A percentile compares a stretch with the other conserved stretches of the same genome.
These are phyloP conservation scores for Fibroporia radiculosa DNA, from an alignment of 768 basidiomycete genomes.

Conservation along the genomic window DNA sequence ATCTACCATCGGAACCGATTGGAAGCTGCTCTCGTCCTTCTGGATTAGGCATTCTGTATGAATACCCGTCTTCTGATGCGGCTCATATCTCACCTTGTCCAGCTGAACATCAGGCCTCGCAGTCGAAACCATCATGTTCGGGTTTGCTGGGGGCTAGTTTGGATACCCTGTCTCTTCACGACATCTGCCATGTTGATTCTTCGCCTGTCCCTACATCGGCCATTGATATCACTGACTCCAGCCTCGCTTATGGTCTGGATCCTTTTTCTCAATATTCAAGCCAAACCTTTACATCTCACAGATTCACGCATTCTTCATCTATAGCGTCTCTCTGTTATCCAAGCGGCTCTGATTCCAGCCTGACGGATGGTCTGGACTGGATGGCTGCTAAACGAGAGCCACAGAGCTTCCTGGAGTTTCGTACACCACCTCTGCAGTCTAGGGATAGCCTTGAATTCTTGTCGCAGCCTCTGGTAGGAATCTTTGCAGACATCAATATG, in stretches of 20 bases:
- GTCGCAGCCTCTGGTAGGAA: slow-evolving; percentile 13
- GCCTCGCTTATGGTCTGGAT: background rate
- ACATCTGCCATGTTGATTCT: background rate
- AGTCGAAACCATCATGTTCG: too few species aligned
- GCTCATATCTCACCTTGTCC: too few species aligned
- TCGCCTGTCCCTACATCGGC: background rate
- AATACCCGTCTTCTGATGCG: too few species aligned
- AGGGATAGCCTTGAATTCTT: background rate
- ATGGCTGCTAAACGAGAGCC: background rate
- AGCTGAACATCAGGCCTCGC: too few species aligned
- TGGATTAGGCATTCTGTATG: too few species aligned
- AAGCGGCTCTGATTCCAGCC: slow-evolving; percentile 1
- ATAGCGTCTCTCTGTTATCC: background rate
- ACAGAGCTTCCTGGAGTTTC: background rate
- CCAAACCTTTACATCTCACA: background rate
- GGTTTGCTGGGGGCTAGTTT: too few species aligned
- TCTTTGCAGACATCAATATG: slow-evolving; percentile 29
- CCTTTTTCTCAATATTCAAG: background rate
- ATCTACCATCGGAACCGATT: too few species aligned
- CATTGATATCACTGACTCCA: too few species aligned
- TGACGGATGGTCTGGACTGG: background rate
- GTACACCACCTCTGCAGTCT: background rate
- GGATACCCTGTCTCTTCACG: background rate
- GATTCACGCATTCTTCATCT: background rate
- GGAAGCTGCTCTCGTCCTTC: too few species aligned